Conservation (phyloP, 495 filamentous ascomycete species). For the Xylaria flabelliformis region DNA sequence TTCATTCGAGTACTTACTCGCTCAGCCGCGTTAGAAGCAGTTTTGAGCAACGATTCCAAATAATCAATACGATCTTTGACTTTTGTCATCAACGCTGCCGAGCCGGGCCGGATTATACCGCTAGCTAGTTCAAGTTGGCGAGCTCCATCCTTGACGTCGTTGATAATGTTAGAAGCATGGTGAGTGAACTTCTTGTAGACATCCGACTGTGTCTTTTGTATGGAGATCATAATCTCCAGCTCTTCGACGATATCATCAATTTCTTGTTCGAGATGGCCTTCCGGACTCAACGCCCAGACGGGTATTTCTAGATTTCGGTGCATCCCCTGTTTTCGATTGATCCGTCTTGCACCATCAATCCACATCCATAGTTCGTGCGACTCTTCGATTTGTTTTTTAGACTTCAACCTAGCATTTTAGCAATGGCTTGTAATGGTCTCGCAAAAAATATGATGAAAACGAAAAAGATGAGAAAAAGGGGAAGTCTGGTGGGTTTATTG, state of each 20-base stretch:
- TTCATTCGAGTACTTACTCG: not conserved
- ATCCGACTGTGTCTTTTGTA: constrained; percentile 58
- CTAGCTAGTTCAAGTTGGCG: not conserved
- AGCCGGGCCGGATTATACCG: not conserved
- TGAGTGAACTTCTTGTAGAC: constrained; percentile 61
- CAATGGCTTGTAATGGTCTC: not conserved
- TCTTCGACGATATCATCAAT: constrained; percentile 69
- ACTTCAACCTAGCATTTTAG: not conserved
- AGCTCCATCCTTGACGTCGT: not conserved
- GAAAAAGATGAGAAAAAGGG: not conserved
- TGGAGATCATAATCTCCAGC: constrained; percentile 65
- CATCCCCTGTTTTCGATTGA: not conserved
- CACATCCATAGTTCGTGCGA: not conserved
- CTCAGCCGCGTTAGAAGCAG: constrained; percentile 15
- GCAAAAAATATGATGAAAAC: not conserved
- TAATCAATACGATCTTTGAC: constrained; percentile 24
- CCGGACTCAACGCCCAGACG: not conserved
- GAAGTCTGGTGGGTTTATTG: not conserved
- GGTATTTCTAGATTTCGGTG: not conserved
- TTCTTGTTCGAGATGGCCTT: constrained; percentile 44
- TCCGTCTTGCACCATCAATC: not conserved
- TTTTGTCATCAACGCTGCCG: constrained; percentile 14
- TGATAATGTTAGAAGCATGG: constrained; percentile 43
- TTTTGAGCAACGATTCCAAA: constrained; percentile 26
- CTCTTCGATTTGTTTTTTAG: not conserved